phyloP scores from a whole-genome alignment of 306 rosid species.

The Coriaria nepalensis region DNA sequence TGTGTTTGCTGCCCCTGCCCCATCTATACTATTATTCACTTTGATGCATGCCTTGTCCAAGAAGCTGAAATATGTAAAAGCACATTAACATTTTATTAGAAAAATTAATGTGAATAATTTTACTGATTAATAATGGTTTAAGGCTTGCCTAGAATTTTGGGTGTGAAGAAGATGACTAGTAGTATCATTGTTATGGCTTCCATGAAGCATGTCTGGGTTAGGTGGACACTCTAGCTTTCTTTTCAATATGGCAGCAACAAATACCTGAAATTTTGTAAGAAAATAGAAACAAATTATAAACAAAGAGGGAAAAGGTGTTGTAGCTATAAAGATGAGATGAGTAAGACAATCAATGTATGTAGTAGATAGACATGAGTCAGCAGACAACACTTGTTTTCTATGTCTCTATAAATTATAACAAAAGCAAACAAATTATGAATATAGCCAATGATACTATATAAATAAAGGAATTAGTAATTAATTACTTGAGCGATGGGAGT shows the following conservation, averaged over 20 bases:
- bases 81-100: background rate
- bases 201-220: constrained; percentile 48
- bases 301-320: background rate
- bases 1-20: constrained; percentile 11
- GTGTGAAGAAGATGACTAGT: constrained; percentile 19
- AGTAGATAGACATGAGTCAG: constrained; percentile 9
- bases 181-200: constrained; percentile 24
- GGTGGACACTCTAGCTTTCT: constrained; percentile 60
- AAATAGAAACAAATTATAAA: background rate
- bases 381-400: constrained; percentile 13
- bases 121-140: background rate
- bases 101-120: background rate
- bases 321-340: background rate
- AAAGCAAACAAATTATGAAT: background rate
- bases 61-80: constrained; percentile 34
- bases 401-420: constrained; percentile 7
- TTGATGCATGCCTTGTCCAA: constrained; percentile 79
- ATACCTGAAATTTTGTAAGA: constrained; percentile 34
- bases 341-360: background rate
- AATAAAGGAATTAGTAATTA: background rate
- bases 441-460: background rate
- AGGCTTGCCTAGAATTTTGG: constrained; percentile 50
- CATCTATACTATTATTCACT: constrained; percentile 21
- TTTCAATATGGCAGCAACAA: constrained; percentile 76
- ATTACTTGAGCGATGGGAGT: constrained; percentile 75